Conservation (phyloP, 2,329 filamentous ascomycete species). For the Pseudocercospora eumusae region DNA sequence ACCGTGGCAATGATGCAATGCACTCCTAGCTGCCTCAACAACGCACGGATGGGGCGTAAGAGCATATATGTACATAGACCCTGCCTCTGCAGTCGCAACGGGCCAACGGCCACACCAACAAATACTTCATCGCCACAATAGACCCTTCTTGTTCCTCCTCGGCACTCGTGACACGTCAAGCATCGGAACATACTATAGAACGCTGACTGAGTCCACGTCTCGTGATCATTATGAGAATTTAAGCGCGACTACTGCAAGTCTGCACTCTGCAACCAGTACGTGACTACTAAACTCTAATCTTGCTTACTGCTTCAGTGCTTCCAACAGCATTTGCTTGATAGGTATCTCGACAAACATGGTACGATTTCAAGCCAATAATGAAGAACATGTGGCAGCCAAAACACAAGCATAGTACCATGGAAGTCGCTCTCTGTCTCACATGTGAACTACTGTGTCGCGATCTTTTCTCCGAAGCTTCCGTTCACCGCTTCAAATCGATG, state of each 20-base stretch:
- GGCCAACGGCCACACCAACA: background rate
- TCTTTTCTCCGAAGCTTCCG: background rate
- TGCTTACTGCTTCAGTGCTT: background rate
- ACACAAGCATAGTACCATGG: background rate
- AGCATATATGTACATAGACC: background rate
- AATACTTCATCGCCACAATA: background rate
- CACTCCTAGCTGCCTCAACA: background rate
- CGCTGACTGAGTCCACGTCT: too few relatives aligned
- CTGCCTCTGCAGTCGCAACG: background rate
- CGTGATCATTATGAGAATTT: background rate
- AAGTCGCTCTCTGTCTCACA: background rate
- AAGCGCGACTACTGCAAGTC: background rate
- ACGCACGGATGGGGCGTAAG: background rate
- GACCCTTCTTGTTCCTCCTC: background rate
- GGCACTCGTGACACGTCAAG: background rate
- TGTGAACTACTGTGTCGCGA: background rate
- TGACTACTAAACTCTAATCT: background rate
- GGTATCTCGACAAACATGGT: background rate
- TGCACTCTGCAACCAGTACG: background rate
- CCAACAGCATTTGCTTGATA: background rate
- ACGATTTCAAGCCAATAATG: constrained; percentile 2
- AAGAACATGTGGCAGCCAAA: constrained; percentile 4
- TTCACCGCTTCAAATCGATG: background rate
- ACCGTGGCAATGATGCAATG: background rate
- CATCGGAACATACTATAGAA: too few relatives aligned